A percentile compares a stretch with the other conserved stretches of the same genome.
These are phyloP conservation scores for Ilyonectria destructans DNA, from an alignment of 2,329 filamentous ascomycete genomes.

Conservation along the genomic window DNA sequence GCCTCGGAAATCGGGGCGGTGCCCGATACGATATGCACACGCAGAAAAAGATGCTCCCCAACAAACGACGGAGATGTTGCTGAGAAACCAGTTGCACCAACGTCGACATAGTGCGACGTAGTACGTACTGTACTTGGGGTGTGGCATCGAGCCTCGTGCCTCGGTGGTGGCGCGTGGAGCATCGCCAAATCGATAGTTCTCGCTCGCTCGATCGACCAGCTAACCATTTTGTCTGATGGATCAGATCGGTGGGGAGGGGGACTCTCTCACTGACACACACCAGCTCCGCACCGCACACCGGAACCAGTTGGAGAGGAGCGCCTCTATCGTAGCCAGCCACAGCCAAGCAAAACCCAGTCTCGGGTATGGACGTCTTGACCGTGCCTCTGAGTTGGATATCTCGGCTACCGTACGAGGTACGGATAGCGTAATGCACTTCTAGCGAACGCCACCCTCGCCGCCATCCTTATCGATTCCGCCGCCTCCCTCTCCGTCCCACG, in stretches of 20 bases:
- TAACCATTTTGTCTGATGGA: constrained; percentile 5
- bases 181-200: constrained; percentile 3
- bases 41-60: constrained; percentile 20
- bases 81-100: too few relatives aligned
- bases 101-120: too few relatives aligned
- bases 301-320: background rate
- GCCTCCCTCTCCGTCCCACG: constrained; percentile 7
- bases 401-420: background rate
- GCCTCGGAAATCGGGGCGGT: constrained; percentile 4
- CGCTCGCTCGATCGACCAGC: constrained; percentile 3
- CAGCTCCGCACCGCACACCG: constrained; percentile 1
- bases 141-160: background rate
- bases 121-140: background rate
- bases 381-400: background rate
- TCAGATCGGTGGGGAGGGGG: background rate
- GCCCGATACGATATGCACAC: constrained; percentile 12
- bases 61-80: constrained; percentile 11
- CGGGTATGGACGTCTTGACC: background rate
- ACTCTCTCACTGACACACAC: background rate
- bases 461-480: constrained; percentile 14
- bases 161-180: background rate
- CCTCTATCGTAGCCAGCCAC: constrained; percentile 1
- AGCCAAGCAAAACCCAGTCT: constrained; percentile 1
- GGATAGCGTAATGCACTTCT: background rate
- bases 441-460: background rate